phyloP scores from a whole-genome alignment of 257 asterid species.

The Haberlea rhodopensis region DNA sequence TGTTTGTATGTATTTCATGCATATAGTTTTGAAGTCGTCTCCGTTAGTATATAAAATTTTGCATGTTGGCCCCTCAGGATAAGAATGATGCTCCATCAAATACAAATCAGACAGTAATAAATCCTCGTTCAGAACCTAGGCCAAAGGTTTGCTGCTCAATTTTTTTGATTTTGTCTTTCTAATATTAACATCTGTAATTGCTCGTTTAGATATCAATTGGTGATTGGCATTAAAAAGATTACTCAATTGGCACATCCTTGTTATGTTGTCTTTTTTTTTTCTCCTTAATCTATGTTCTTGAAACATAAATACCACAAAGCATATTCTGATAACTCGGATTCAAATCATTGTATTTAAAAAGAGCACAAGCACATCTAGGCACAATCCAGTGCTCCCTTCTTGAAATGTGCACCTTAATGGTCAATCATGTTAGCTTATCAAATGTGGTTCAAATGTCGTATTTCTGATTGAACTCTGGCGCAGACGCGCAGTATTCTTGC shows the following conservation, averaged over 20 bases:
- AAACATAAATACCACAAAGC: neutral
- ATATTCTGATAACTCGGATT: neutral
- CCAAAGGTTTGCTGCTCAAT: slow-evolving; percentile 62
- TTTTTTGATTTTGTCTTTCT: slow-evolving; percentile 4
- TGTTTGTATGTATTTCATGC: slow-evolving; percentile 17
- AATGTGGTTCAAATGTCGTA: too few relatives aligned
- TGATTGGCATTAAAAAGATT: neutral
- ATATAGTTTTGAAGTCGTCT: slow-evolving; percentile 16
- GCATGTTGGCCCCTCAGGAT: slow-evolving; percentile 49
- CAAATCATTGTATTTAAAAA: too few relatives aligned
- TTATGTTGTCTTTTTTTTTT: slow-evolving; percentile 3
- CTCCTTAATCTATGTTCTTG: neutral
- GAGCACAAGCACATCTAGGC: neutral
- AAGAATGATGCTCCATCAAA: slow-evolving; percentile 91
- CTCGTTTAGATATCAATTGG: slow-evolving; percentile 1
- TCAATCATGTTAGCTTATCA: too few relatives aligned
- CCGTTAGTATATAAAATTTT: slow-evolving; percentile 8
- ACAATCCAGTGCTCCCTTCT: neutral
- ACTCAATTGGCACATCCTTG: neutral
- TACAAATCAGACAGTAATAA: slow-evolving; percentile 80
- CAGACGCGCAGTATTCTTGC: neutral
- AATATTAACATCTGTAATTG: slow-evolving; percentile 14
- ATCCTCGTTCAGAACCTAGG: slow-evolving; percentile 64
- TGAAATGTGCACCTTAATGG: too few relatives aligned
- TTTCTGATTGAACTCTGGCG: neutral